phyloP scores from a whole-genome alignment of 2,329 filamentous ascomycete species.

The Apiospora rasikravindrae region DNA sequence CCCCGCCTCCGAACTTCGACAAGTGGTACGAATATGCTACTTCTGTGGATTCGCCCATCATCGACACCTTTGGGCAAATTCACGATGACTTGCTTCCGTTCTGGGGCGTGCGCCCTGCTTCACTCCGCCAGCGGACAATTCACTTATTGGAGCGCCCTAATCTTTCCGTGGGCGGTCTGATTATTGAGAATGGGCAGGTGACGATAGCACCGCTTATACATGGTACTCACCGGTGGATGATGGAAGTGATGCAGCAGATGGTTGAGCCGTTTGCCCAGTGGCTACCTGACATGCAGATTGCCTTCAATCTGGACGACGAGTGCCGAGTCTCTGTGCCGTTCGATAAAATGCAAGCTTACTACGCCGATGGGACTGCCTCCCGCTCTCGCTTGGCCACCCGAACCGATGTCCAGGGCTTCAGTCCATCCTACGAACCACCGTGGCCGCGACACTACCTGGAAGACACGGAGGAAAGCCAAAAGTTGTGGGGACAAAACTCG shows the following conservation, averaged over 20 bases:
- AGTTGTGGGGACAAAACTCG: conserved; percentile 32
- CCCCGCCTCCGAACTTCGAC: conserved; percentile 75
- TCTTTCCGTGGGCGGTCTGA: conserved; percentile 40
- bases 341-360: conserved; percentile 45
- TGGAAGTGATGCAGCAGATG: conserved; percentile 44
- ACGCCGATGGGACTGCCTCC: conserved; percentile 32
- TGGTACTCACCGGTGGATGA: conserved; percentile 44
- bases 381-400: conserved; percentile 35
- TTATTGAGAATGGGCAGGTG: conserved; percentile 38
- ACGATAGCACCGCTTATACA: conserved; percentile 38
- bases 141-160: conserved; percentile 38
- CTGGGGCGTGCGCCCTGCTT: conserved; percentile 67
- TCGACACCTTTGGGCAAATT: conserved; percentile 75
- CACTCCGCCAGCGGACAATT: conserved; percentile 58
- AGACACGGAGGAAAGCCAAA: conserved; percentile 30
- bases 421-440: conserved; percentile 28
- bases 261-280: conserved; percentile 47
- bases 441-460: conserved; percentile 32
- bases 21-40: conserved; percentile 74
- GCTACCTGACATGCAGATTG: conserved; percentile 58
- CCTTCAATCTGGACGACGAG: conserved; percentile 57
- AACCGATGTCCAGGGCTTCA: conserved; percentile 30
- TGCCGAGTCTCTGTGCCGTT: conserved; percentile 52
- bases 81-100: conserved; percentile 70
- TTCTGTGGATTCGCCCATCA: conserved; percentile 63